Conservation (phyloP, 1,284 basidiomycete species). For the Tilletia walkeri region DNA sequence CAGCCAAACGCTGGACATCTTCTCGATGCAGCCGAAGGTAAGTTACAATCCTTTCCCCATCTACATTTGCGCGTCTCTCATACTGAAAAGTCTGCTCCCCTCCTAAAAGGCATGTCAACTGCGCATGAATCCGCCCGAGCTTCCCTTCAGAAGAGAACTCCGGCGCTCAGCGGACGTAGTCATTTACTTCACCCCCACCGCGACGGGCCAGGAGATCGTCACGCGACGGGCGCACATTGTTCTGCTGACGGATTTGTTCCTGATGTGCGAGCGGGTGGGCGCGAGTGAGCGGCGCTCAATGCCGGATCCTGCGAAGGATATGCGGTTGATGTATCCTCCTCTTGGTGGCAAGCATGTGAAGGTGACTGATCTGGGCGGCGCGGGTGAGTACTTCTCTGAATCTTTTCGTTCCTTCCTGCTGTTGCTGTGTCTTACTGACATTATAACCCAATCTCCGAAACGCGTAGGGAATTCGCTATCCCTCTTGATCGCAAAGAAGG, state of each 20-base stretch:
- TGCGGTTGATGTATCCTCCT: conserved; percentile 93
- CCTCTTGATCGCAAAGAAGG: conserved; percentile 83
- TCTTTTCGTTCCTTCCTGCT: conserved; percentile 46
- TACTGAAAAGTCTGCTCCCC: not conserved
- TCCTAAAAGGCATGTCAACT: conserved; percentile 66
- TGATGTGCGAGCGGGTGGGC: conserved; percentile 63
- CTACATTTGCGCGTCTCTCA: not conserved
- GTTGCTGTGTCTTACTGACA: not conserved
- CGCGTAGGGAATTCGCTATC: conserved; percentile 68
- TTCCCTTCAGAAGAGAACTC: conserved; percentile 78
- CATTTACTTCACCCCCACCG: conserved; percentile 74
- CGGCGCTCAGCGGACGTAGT: conserved; percentile 72
- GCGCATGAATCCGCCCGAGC: conserved; percentile 78
- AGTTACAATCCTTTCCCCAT: not conserved
- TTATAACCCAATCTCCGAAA: conserved; percentile 24
- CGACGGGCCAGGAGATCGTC: conserved; percentile 60
- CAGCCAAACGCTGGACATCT: conserved; percentile 81
- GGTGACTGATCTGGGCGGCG: conserved; percentile 60
- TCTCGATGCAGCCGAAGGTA: conserved; percentile 91
- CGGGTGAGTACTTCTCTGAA: conserved; percentile 60
- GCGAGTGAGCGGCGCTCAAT: conserved; percentile 35
- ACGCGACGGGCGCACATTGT: conserved; percentile 80
- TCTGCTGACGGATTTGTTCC: conserved; percentile 85
- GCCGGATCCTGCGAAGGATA: conserved; percentile 62
- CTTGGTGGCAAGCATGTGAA: conserved; percentile 85